Base-by-base conservation (phyloP, 306 rosid species). In the Dryas octopetala region DNA sequence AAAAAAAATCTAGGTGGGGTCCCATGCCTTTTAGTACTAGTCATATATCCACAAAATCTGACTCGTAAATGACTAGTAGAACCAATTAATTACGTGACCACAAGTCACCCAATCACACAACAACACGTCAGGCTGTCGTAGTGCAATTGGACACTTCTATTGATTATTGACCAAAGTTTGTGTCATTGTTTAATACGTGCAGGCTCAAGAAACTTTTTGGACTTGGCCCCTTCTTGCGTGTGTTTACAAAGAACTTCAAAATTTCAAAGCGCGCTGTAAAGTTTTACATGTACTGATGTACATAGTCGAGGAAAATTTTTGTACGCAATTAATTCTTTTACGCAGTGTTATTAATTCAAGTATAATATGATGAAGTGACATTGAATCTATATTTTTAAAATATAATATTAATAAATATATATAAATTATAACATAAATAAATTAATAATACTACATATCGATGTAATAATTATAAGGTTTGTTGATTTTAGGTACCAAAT, bases 21-120 rank as follows among this genome's bases (percentile, higher is more conserved):
- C 38, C 38, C 3, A 1, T 32, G 38, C 38, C 3, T 32, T 32
- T 32, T 32, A 32, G 38, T 32, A 32, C 10, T 67, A 44, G 64
- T 19, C 23, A 23, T 23, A 23, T 62, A 67, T 67, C 48, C 48
- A 62, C 63, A 66, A 47, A 74, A 64, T 59, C 49, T 23, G 23
- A 23, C 23, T 23, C 23, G 23, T 23, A 23, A 23, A 23, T 70
- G 46, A 50, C 67, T 40, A 23, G 58, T 12, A 54, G 63, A 61
- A 73, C 82, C 88, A 79, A 71, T 74, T 86, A 79, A 71, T 71
- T 16, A 51, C 48, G 26, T 54, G 38, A 71, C 58, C 32, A 48
- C 86, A 74, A 76, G 61, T 79, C 80, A 54, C 43, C 72, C 7
- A 9, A 9, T 62, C 80, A 50, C 82, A 80, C 23, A 78, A 63